Conservation (phyloP, 2,329 filamentous ascomycete species). For the Verticillium tricorpus region DNA sequence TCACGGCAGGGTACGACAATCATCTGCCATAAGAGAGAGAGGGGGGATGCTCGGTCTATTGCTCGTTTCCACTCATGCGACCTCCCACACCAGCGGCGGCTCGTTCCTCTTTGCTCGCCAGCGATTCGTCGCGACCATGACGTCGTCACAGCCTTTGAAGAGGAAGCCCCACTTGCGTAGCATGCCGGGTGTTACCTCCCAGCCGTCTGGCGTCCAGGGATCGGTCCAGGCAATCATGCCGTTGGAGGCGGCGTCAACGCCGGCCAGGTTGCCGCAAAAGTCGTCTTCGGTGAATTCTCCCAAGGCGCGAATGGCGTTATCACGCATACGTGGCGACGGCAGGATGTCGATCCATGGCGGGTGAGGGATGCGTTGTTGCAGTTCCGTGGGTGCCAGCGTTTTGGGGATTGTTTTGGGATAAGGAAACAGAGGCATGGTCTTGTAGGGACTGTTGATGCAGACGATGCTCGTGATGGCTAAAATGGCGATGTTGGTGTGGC, state of each 20-base stretch:
- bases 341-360: background rate
- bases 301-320: background rate
- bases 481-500: conserved; percentile 24
- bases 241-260: background rate
- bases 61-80: background rate
- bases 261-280: background rate
- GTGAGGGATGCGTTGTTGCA: conserved; percentile 10
- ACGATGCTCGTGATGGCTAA: conserved; percentile 19
- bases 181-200: conserved; percentile 37
- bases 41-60: too few species aligned
- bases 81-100: conserved; percentile 13
- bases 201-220: conserved; percentile 31
- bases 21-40: conserved; percentile 26
- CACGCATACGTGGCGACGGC: background rate
- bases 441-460: conserved; percentile 8
- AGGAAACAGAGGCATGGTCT: conserved; percentile 15
- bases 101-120: conserved; percentile 27
- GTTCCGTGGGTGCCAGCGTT: conserved; percentile 16
- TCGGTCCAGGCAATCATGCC: conserved; percentile 28
- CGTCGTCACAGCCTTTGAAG: conserved; percentile 29
- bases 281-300: background rate
- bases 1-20: conserved; percentile 30
- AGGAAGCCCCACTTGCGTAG: conserved; percentile 31
- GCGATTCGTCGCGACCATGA: conserved; percentile 32
- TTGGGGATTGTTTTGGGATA: conserved; percentile 11